Evolutionary conservation across 2,329 filamentous ascomycete species (phyloP).

Genomic region (Alternaria novae-zelandiae): DNA sequence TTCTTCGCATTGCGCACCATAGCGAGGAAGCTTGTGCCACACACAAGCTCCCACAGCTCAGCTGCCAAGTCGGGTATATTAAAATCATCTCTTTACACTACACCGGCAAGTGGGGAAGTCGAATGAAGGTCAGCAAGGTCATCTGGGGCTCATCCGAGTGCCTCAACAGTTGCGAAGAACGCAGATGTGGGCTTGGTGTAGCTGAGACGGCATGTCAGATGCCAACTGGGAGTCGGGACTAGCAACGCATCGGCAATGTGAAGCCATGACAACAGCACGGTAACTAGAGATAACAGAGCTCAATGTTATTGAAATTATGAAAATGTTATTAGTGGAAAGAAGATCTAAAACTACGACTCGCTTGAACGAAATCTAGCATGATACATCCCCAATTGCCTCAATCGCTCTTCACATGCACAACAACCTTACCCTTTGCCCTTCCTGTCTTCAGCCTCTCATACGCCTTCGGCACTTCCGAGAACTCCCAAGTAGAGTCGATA

Average conservation of each 20-base stretch:
- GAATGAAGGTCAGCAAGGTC: too few species aligned
- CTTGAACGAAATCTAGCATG: neutral
- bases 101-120: neutral
- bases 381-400: neutral
- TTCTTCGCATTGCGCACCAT: neutral
- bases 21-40: neutral
- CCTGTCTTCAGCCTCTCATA: conserved; percentile 63
- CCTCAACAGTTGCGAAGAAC: neutral
- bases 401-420: conserved; percentile 41
- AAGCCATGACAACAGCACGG: too few species aligned
- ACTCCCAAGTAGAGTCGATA: conserved; percentile 60
- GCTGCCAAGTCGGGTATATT: neutral
- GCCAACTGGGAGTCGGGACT: too few species aligned
- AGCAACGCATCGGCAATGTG: too few species aligned
- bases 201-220: neutral
- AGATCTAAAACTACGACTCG: neutral
- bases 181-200: neutral
- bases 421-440: conserved; percentile 63
- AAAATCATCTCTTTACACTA: neutral
- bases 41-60: neutral
- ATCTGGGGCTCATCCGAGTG: too few species aligned
- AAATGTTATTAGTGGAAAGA: neutral
- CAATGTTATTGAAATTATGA: too few species aligned
- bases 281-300: too few species aligned
- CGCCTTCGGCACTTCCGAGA: conserved; percentile 62